Evolutionary conservation across 225 moss, liverwort and hornwort species (phyloP), one percentile per base, ranked within the genome.

Genomic region (Pleurozium schreberi): DNA sequence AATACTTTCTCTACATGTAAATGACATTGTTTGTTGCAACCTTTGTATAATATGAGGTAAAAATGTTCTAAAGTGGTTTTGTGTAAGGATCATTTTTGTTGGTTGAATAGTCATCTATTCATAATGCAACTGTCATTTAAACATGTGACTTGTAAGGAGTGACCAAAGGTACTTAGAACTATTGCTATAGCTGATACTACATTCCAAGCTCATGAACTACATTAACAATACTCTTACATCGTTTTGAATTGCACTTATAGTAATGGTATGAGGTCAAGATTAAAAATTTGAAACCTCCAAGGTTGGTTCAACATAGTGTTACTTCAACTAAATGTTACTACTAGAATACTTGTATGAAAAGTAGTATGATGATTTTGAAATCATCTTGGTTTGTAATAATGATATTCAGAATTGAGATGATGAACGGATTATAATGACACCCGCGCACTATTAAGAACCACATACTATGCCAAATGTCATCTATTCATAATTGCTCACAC

Each of bases 171-270:
- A 36, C 0, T 66, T 1, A 27, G 3, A 65, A 65, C 34, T 12
- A 65, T 8, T 36, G 18, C 1, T 34, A 0, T 65, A 18, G 5
- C 18, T 34, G 18, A 10, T 4, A 30, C 0, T 1, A 65, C 0
- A 65, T 65, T 65, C 36, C 0, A 65, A 65, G 36, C 36, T 65
- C n/a, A n/a, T n/a, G n/a, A n/a, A n/a, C 18, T 18, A 34, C 2
- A 19, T 65, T 34, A 65, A 34, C 18, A 5, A 27, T 65, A 65
- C 12, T 65, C 17, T 65, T 36, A 27, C 18, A 8, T 2, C 36
- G 18, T 65, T 64, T 36, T 36, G 10, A 65, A 36, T 65, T 65
- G 5, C 2, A 65, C 0, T 65, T 18, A 18, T 34, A 10, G 2
- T 65, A 65, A 36, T 65, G 3, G 10, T 65, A 65, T 19, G 18